Base-by-base conservation (phyloP, 768 basidiomycete species). In the Dioszegia crocea region DNA sequence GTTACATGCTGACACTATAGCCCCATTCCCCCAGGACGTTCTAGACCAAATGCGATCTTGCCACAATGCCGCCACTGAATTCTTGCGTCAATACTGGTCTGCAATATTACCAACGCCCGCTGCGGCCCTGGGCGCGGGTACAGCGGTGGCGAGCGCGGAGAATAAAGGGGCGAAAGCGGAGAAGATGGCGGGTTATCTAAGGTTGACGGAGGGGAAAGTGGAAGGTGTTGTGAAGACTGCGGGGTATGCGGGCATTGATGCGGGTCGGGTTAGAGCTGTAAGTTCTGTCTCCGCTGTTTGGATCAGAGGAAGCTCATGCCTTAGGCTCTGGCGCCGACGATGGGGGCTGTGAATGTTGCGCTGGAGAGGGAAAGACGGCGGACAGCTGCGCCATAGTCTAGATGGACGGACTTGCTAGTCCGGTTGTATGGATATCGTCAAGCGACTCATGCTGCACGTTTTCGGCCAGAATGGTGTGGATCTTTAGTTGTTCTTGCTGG, bases 1-100 rank as follows among this genome's bases (percentile, higher is more conserved):
- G 33, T 33, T 26, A 10, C 44, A 23, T 19, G 49, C 49, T 53
- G 40, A 27, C 33, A 33, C 6, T 33, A 17, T 59, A 94, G 91
- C 84, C 60, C 86, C 88, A 39, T 85, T 99, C 31, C 89, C 91
- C 0, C 84, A 88, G 49, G 82, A 81, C 1, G 79, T 94, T 38
- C 85, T 89, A 67, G 81, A 84, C 56, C 86, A 91, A 78, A 87
- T 97, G 84, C 85, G 84, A 17, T 88, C 88, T 0, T 91, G 89
- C 69, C 91, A 96, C 71, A 90, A 90, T 1, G 88, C 93, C 2
- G 87, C 93, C 11, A 92, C 91, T 69, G 96, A 99, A 73, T 96
- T 98, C 75, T 81, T 99, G 14, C 86, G 94, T 27, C 96, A 98
- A 74, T 97, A 91, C 74, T 98, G 93, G 92, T 83, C 86, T 1